Evolutionary conservation across 2,329 filamentous ascomycete genomes (phyloP).

Genomic region (Ophidiomyces ophidiicola): DNA sequence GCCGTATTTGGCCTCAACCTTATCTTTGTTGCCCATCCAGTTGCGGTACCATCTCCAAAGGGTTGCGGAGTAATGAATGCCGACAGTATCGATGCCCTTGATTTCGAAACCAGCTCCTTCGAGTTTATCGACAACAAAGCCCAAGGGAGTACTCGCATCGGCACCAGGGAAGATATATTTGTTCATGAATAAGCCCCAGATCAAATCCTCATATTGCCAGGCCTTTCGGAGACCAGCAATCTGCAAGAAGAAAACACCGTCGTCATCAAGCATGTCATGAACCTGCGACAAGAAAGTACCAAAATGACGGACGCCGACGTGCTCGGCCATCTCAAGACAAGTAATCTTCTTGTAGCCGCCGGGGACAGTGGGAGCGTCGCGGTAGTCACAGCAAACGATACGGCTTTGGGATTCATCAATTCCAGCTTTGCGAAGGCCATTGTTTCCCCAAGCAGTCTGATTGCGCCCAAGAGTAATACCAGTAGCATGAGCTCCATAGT

Average conservation of each 20-base stretch:
- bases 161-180: slow-evolving; percentile 98
- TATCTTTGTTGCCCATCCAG: slow-evolving; percentile 88
- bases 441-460: slow-evolving; percentile 95
- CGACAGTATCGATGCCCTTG: slow-evolving; percentile 83
- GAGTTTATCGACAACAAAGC: slow-evolving; percentile 70
- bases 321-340: slow-evolving; percentile 96
- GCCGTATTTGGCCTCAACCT: slow-evolving; percentile 90
- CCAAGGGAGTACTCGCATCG: slow-evolving; percentile 85
- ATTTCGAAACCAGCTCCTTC: slow-evolving; percentile 83
- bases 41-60: slow-evolving; percentile 98
- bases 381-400: slow-evolving; percentile 94
- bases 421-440: slow-evolving; percentile 67
- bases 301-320: slow-evolving; percentile 90
- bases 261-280: slow-evolving; percentile 90
- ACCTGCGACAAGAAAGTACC: slow-evolving; percentile 70
- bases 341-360: slow-evolving; percentile 88
- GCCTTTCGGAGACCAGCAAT: slow-evolving; percentile 84
- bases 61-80: slow-evolving; percentile 93
- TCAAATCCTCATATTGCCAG: slow-evolving; percentile 96
- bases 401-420: slow-evolving; percentile 78
- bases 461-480: slow-evolving; percentile 92
- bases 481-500: slow-evolving; percentile 75
- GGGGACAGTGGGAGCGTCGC: slow-evolving; percentile 71
- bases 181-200: slow-evolving; percentile 99
- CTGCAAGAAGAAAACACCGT: slow-evolving; percentile 92